Base-by-base conservation (phyloP, 768 basidiomycete species). In the Xerocomellus intermedius region DNA sequence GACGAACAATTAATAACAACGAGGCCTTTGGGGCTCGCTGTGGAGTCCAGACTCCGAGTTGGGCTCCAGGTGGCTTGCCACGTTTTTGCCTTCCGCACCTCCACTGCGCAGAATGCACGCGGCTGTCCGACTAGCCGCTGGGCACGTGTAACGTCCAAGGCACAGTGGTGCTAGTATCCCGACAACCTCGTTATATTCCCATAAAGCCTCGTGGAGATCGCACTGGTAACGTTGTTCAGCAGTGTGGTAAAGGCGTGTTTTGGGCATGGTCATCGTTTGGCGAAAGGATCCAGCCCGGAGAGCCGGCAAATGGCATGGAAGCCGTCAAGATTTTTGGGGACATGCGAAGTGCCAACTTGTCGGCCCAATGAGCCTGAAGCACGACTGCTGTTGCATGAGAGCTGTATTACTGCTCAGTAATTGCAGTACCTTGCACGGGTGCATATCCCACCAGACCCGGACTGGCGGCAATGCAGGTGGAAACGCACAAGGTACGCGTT, bases 161-260 rank as follows among this genome's bases (percentile, higher is more conserved):
- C 49, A 54, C 26, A 22, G 16, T 26, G 26, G 5, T 26, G 26
- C 14, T 41, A 4, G 38, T 26, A 4, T 42, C 24, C 54, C 57
- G 58, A 49, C 48, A 37, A 26, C 57, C 55, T 62, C 42, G 59
- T 50, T 64, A 54, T 58, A 30, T 51, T 60, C 60, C 54, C 58
- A 51, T 52, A 37, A 0, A 8, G 53, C 65, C 63, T 62, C 67
- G 53, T 57, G 62, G 57, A 28, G 2, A 22, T 30, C 36, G 14
- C 52, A 28, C 50, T 24, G n/a, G 41, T 32, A 52, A 47, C 53
- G 30, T 10, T 42, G 26, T 19, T 52, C 30, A 44, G 48, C 44
- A 57, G 50, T 49, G 64, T 50, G 60, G 58, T 19, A 35, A 42
- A 42, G 26, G 56, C 68, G 48, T 69, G 66, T 61, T 56, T 47